These are phyloP conservation scores for Clitoria ternatea DNA, from an alignment of 306 rosid genomes.

Conservation along the genomic window DNA sequence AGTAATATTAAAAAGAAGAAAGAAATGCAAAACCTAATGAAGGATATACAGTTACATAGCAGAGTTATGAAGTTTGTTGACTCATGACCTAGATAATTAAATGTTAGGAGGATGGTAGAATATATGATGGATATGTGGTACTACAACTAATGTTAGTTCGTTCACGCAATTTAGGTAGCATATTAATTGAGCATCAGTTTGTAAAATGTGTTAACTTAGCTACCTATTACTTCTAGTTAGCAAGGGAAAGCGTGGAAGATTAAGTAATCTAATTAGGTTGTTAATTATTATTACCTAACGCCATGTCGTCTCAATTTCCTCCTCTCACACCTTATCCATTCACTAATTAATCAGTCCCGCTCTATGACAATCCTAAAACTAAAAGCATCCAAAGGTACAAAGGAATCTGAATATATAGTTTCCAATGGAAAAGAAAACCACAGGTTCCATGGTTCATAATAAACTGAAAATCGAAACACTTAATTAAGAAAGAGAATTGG, in stretches of 20 bases:
- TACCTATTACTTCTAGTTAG: neutral
- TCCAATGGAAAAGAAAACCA: too few species aligned
- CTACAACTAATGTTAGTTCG: slow-evolving; percentile 40
- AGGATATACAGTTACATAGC: neutral
- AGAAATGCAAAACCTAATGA: neutral
- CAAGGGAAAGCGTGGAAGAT: slow-evolving; percentile 22
- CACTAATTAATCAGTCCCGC: neutral
- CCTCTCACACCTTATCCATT: neutral
- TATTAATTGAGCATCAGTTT: neutral
- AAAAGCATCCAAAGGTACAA: neutral
- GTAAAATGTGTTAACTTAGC: neutral
- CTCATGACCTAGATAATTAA: slow-evolving; percentile 32
- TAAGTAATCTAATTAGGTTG: neutral
- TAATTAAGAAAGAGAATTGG: neutral
- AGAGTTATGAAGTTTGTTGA: slow-evolving; percentile 32
- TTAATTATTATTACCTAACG: neutral
- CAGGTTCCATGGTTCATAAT: neutral
- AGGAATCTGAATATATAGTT: neutral
- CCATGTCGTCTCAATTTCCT: neutral
- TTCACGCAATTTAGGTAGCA: slow-evolving; percentile 34
- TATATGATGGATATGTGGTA: slow-evolving; percentile 29
- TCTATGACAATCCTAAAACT: neutral
- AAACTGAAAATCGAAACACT: neutral
- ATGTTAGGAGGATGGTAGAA: slow-evolving; percentile 47
- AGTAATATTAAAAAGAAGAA: neutral